A percentile compares a stretch with the other conserved stretches of the same genome.
Conservation (phyloP, 208 protist species). For the Crithidia expoeki region DNA sequence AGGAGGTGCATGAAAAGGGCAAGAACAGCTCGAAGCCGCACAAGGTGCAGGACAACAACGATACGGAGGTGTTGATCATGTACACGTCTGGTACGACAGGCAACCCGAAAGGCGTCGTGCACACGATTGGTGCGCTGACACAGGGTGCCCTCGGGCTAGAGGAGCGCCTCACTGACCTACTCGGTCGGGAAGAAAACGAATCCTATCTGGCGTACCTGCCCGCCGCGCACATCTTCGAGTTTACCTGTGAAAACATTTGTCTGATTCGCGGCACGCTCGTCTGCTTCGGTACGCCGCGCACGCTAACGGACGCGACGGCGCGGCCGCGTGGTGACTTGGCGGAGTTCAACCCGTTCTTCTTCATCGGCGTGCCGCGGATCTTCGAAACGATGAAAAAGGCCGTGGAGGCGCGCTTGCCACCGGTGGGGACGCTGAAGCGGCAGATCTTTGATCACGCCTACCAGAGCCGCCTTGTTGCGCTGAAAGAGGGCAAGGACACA, state of each 20-base stretch:
- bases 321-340: slow-evolving; percentile 78
- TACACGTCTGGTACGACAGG: slow-evolving; percentile 89
- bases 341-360: slow-evolving; percentile 78
- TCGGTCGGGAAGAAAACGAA: slow-evolving; percentile 55
- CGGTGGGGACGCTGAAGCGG: slow-evolving; percentile 59
- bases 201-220: slow-evolving; percentile 91
- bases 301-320: slow-evolving; percentile 72
- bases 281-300: slow-evolving; percentile 83
- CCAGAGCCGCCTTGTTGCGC: slow-evolving; percentile 45
- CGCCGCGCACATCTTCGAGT: slow-evolving; percentile 92
- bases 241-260: slow-evolving; percentile 67
- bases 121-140: slow-evolving; percentile 69
- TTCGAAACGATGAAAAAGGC: slow-evolving; percentile 83
- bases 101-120: slow-evolving; percentile 90
- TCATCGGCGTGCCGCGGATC: slow-evolving; percentile 86
- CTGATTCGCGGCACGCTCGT: slow-evolving; percentile 66
- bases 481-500: slow-evolving; percentile 77
- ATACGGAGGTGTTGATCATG: slow-evolving; percentile 53
- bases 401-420: slow-evolving; percentile 72
- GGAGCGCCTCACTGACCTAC: slow-evolving; percentile 47
- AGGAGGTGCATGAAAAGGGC: slow-evolving; percentile 54
- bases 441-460: slow-evolving; percentile 81
- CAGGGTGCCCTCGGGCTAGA: slow-evolving; percentile 40
- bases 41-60: slow-evolving; percentile 34
- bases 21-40: slow-evolving; percentile 11